Conservation (phyloP, 768 basidiomycete species). For the Suillus brevipes region DNA sequence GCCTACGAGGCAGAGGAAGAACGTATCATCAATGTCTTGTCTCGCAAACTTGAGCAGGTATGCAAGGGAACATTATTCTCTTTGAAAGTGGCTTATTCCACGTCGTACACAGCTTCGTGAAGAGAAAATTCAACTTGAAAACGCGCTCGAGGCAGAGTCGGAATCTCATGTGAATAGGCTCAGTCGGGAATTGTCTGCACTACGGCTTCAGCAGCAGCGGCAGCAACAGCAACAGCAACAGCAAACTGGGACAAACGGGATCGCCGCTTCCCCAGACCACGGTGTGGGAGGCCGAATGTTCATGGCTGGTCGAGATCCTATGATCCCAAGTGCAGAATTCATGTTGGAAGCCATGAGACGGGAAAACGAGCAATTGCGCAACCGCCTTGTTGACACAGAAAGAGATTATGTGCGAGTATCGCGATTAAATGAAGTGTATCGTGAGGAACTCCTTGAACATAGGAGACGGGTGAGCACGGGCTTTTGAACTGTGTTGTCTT, state of each 20-base stretch:
- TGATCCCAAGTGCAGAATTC: slow-evolving; percentile 46
- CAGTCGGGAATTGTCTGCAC: slow-evolving; percentile 64
- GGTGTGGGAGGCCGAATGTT: slow-evolving; percentile 10
- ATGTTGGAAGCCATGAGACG: slow-evolving; percentile 75
- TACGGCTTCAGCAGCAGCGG: slow-evolving; percentile 61
- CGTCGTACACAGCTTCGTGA: slow-evolving; percentile 60
- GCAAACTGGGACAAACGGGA: slow-evolving; percentile 15
- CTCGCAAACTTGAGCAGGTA: slow-evolving; percentile 83
- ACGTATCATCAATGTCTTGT: slow-evolving; percentile 80
- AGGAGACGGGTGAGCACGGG: slow-evolving; percentile 60
- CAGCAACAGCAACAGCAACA: slow-evolving; percentile 33
- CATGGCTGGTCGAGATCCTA: slow-evolving; percentile 29
- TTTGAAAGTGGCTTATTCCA: slow-evolving; percentile 4
- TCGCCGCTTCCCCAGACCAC: slow-evolving; percentile 31
- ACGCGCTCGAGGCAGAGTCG: slow-evolving; percentile 81
- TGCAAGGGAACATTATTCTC: slow-evolving; percentile 4
- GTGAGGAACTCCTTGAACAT: slow-evolving; percentile 81
- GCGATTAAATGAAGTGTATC: slow-evolving; percentile 78
- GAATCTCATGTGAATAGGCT: slow-evolving; percentile 81
- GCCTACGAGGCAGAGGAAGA: slow-evolving; percentile 91
- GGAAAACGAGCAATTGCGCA: slow-evolving; percentile 78
- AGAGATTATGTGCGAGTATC: slow-evolving; percentile 73
- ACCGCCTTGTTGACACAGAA: slow-evolving; percentile 69
- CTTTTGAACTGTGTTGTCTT: slow-evolving; percentile 11
- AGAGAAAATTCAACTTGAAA: slow-evolving; percentile 84